Evolutionary conservation across 2,329 filamentous ascomycete genomes (phyloP).

Genomic region (Incumbomyces lentus): DNA sequence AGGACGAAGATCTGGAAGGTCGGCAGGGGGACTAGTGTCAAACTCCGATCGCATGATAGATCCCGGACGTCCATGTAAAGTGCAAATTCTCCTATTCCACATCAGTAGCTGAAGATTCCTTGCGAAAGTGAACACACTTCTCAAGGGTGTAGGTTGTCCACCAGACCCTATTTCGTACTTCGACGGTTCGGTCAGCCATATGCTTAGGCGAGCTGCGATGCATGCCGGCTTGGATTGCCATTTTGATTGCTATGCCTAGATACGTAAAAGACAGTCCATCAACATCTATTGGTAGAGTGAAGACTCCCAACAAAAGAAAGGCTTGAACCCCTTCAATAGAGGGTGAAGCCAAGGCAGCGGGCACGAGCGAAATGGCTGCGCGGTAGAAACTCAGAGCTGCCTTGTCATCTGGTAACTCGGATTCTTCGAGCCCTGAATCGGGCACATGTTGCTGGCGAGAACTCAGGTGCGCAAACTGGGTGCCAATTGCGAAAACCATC

Average conservation of each 20-base stretch:
- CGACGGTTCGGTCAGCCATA: constrained; percentile 33
- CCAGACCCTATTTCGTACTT: constrained; percentile 42
- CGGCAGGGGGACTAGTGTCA: constrained; percentile 37
- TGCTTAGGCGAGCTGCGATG: constrained; percentile 37
- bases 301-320: constrained; percentile 42
- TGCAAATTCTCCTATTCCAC: constrained; percentile 31
- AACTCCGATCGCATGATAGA: constrained; percentile 42
- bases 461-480: constrained; percentile 42
- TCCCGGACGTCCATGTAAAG: constrained; percentile 41
- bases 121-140: constrained; percentile 26
- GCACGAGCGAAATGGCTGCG: constrained; percentile 38
- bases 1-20: constrained; percentile 17
- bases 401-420: constrained; percentile 33
- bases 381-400: constrained; percentile 43
- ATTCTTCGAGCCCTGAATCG: neutral
- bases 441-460: constrained; percentile 14
- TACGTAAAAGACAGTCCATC: constrained; percentile 44
- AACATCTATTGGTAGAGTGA: constrained; percentile 41
- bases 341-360: constrained; percentile 42
- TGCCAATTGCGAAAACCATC: constrained; percentile 41
- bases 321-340: constrained; percentile 46
- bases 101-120: constrained; percentile 19
- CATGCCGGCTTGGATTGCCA: constrained; percentile 47
- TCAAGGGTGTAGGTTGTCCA: constrained; percentile 44
- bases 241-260: constrained; percentile 39